Percentiles rank a stretch among this genome's conserved stretches.
Conservation (phyloP, 805 yeast species). For the Lipomyces starkeyi region DNA sequence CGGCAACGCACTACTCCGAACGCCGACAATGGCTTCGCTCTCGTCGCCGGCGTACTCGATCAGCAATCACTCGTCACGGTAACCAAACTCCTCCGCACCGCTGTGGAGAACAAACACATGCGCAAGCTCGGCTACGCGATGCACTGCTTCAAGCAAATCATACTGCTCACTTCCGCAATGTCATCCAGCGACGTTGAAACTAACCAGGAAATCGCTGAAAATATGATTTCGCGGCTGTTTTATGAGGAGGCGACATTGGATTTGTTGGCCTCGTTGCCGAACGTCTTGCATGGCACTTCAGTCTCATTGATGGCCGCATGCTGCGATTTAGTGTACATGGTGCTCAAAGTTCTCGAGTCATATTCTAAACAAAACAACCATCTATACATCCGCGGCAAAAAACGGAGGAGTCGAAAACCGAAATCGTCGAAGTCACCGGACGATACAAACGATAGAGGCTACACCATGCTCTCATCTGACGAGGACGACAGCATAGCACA, state of each 20-base stretch:
- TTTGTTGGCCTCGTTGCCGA: conserved; percentile 63
- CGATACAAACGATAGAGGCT: not conserved
- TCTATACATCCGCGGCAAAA: conserved; percentile 54
- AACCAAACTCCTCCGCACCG: conserved; percentile 50
- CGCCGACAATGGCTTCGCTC: conserved; percentile 32
- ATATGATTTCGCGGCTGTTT: conserved; percentile 71
- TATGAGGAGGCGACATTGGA: conserved; percentile 66
- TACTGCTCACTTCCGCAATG: conserved; percentile 54
- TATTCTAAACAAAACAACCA: conserved; percentile 63
- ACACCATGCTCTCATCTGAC: not conserved
- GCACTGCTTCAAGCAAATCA: conserved; percentile 67
- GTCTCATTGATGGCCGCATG: conserved; percentile 64
- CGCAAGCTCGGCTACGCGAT: conserved; percentile 69
- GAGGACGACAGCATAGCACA: conserved; percentile 36
- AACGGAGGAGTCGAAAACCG: conserved; percentile 39
- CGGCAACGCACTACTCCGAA: conserved; percentile 36
- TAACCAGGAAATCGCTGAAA: conserved; percentile 59
- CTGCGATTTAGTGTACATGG: conserved; percentile 67
- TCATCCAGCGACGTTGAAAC: conserved; percentile 52
- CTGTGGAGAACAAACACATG: conserved; percentile 42
- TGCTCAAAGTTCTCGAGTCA: conserved; percentile 70
- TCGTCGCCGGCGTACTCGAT: conserved; percentile 58
- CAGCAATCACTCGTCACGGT: conserved; percentile 66
- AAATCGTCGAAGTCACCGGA: not conserved
- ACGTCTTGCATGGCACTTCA: conserved; percentile 63